Evolutionary conservation across 2,329 filamentous ascomycete species (phyloP).

Genomic region (Calonectria pseudoturangicola): DNA sequence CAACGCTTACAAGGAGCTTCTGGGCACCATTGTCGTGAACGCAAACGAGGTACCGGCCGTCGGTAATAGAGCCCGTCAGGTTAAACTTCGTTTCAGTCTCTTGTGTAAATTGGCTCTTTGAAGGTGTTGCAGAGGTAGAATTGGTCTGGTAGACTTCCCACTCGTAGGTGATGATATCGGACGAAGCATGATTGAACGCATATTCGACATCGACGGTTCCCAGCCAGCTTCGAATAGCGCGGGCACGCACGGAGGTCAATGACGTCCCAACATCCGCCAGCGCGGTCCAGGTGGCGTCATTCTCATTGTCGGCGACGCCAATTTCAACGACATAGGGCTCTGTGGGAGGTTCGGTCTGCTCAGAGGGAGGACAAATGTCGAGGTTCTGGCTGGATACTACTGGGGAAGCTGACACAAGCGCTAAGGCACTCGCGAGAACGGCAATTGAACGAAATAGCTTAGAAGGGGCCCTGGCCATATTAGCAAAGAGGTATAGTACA

Average conservation of each 20-base stretch:
- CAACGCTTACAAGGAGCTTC: conserved; percentile 3
- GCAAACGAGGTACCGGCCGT: not conserved
- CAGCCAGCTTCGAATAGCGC: not conserved
- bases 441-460: not conserved
- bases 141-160: conserved; percentile 22
- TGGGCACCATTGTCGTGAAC: conserved; percentile 7
- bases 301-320: not conserved
- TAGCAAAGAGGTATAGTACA: not conserved
- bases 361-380: not conserved
- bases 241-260: not conserved
- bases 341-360: not conserved
- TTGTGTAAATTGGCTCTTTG: not conserved
- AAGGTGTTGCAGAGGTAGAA: not conserved
- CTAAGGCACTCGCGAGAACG: not conserved
- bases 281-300: conserved; percentile 2
- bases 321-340: conserved; percentile 2
- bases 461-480: not conserved
- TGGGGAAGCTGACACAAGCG: not conserved
- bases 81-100: not conserved
- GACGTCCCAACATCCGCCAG: conserved; percentile 1
- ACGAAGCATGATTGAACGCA: conserved; percentile 3
- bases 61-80: conserved; percentile 4
- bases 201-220: conserved; percentile 3
- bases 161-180: not conserved
- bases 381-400: not conserved